Conservation (phyloP, 208 protist species). For the Trypanosoma boissoni region DNA sequence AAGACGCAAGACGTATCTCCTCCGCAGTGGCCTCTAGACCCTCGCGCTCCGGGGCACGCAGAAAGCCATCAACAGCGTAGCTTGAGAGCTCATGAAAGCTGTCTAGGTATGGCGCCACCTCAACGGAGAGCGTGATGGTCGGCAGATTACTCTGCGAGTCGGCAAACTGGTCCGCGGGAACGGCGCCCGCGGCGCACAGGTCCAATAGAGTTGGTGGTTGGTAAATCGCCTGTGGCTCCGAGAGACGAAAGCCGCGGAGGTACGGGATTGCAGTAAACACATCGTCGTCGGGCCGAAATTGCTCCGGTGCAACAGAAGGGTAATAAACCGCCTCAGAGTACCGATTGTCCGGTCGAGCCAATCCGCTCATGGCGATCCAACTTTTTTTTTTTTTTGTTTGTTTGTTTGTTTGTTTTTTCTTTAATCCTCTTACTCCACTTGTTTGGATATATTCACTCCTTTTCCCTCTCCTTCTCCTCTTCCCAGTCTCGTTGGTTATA, state of each 20-base stretch:
- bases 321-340: conserved; percentile 18
- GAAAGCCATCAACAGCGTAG: not conserved
- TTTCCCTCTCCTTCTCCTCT: not conserved
- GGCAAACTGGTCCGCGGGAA: conserved; percentile 25
- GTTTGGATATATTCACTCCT: not conserved
- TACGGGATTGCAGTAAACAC: conserved; percentile 38
- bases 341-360: conserved; percentile 4
- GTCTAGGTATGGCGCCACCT: conserved; percentile 20
- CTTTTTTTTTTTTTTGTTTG: conserved; percentile 9
- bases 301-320: conserved; percentile 3
- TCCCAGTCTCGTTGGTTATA: not conserved
- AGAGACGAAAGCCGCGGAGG: conserved; percentile 30
- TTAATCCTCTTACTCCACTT: conserved; percentile 7
- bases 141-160: conserved; percentile 35
- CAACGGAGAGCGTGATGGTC: conserved; percentile 39
- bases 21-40: conserved; percentile 50
- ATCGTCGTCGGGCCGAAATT: not conserved
- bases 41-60: conserved; percentile 39
- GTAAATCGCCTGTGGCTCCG: conserved; percentile 41
- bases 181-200: conserved; percentile 41
- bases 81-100: conserved; percentile 4
- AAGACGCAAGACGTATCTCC: conserved; percentile 18
- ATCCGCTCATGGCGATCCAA: not conserved
- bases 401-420: conserved; percentile 15
- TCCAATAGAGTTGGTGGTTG: conserved; percentile 49